Evolutionary conservation across 352 stramenopile genomes (phyloP).

Genomic region (Phytophthora pini): DNA sequence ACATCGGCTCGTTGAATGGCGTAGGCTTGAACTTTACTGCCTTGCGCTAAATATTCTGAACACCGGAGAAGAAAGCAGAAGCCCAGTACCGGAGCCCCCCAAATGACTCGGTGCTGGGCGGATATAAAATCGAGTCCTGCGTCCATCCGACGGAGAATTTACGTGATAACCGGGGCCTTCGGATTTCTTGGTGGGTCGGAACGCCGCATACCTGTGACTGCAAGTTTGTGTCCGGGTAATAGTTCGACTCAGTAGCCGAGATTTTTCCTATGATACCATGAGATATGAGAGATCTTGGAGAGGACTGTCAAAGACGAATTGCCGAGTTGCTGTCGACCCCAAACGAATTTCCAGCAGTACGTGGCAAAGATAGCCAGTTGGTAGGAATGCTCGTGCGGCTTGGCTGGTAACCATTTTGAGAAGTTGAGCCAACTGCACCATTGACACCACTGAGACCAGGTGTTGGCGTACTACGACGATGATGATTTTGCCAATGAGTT

Average conservation of each 20-base stretch:
- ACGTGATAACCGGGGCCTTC: conserved; percentile 17
- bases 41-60: too few species aligned
- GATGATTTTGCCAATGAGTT: conserved; percentile 22
- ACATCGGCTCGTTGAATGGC: conserved; percentile 1
- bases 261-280: conserved; percentile 14
- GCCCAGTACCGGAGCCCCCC: conserved; percentile 35
- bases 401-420: conserved; percentile 9
- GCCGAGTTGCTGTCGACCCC: conserved; percentile 1
- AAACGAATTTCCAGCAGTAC: conserved; percentile 16
- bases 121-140: conserved; percentile 3
- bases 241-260: conserved; percentile 29
- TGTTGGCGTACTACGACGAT: conserved; percentile 2
- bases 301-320: conserved; percentile 32
- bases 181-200: conserved; percentile 7
- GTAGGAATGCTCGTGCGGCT: conserved; percentile 2
- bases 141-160: conserved; percentile 19
- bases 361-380: conserved; percentile 15
- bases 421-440: conserved; percentile 22
- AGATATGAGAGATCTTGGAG: conserved; percentile 32
- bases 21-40: background rate
- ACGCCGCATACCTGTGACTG: conserved; percentile 39
- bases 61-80: conserved; percentile 30
- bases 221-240: conserved; percentile 23
- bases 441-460: conserved; percentile 6
- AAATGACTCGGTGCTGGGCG: conserved; percentile 32